Base-by-base conservation (phyloP, 306 rosid genomes). In the Gastrolobium villosum region DNA sequence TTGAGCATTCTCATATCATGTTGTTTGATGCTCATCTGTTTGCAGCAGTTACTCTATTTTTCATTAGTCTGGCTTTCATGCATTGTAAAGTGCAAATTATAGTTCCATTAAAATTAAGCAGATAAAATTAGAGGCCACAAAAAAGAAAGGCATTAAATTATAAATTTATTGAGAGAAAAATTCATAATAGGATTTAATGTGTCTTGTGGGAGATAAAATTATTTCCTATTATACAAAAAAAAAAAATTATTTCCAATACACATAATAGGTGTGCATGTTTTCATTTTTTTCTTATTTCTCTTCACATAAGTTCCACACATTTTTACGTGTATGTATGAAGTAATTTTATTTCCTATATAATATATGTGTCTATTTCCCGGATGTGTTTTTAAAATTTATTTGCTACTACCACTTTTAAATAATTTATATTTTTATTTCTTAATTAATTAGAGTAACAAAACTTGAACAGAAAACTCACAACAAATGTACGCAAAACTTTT, bases 11-110 rank as follows among this genome's bases (percentile, higher is more conserved):
- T 44, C 69, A 15, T 32, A 1, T 65, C 26, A 65, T 31, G 52
- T 10, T 7, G 52, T 57, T 2, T 79, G 73, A 46, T 74, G 53
- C 77, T 55, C 5, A 46, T 55, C 9, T 74, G 63, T 69, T 48
- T 35, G 80, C 32, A 40, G 69, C 68, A 72, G 39, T 8, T 26
- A 48, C 11, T 62, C 44, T 28, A 44, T 32, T 70, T 49, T 62
- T 9, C 28, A 43, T 4, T 53, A 11, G 14, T 73, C 31, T 48
- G 62, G 36, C 9, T 10, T 44, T 60, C 41, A 26, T 41, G 57
- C 43, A 55, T 37, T 40, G 26, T 43, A 45, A 77, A 34, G 37
- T 46, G 79, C 71, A 72, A 66, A 72, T 31, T 57, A 7, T 7
- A 37, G 54, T 9, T 43, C 45, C 62, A 43, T 15, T 35, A 10